Base-by-base conservation (phyloP, 192 early-diverging fungal genomes). In the Phycomyces blakesleeanus region DNA sequence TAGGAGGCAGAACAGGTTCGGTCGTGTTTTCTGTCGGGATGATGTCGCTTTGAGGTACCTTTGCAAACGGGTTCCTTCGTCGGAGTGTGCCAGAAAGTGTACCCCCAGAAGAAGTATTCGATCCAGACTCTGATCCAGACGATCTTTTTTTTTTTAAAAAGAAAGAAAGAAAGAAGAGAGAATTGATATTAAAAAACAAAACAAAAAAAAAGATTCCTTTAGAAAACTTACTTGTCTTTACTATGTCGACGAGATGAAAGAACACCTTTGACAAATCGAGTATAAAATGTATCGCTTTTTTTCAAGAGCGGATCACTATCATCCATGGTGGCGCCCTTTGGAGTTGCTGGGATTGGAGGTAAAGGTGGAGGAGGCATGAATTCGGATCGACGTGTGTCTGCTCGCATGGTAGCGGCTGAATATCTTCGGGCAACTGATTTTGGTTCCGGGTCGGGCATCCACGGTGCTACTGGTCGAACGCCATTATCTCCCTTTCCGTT, bases 31-130 rank as follows among this genome's bases (percentile, higher is more conserved):
- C 12, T 12, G 51, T 25, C 16, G 44, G 54, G 18, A 42, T 61
- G 54, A 42, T 55, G 5, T 51, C 49, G 9, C 15, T 16, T 37
- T 7, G 27, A 8, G 49, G 16, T 42, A 44, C 22, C 52, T 55
- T 62, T n/a, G 42, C 60, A 63, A 69, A 69, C 14, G 55, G 67
- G 37, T 63, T 69, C 47, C 62, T 69, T n/a, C 67, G 67, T 37
- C 67, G 67, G 15, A 69, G 59, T 18, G 67, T 69, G 5, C 67
- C 60, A n/a, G 60, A 52, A 20, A 62, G 39, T 18, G 53, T 68
- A 10, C 51, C 49, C 42, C 37, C 26, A 50, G 54, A 54, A 26
- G 41, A 41, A 21, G n/a, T 54, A 18, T n/a, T 24, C 20, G 60
- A 18, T 18, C n/a, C 34, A 37, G 47, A 34, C 8, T 25, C 21